Base-by-base conservation (phyloP, 2,329 filamentous ascomycete species). In the Botrytis pseudocinerea region DNA sequence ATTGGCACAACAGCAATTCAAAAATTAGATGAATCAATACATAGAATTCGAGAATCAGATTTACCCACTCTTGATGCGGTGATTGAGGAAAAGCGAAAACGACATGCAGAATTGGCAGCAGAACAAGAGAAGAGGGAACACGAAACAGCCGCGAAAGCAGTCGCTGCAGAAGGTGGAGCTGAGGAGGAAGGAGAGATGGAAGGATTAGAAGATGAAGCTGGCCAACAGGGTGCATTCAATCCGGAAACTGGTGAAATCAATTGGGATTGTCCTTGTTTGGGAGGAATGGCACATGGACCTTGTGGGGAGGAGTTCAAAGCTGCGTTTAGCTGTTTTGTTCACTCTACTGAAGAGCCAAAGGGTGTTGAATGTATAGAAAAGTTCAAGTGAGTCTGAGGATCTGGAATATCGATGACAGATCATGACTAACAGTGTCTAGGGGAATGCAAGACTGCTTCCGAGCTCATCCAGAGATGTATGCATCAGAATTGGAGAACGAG, bases 181-280 rank as follows among this genome's bases (percentile, higher is more conserved):
- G 73, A 70, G n/a, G 75, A 75, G 35, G 73, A 64, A 48, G 80
- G 74, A 20, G 82, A 79, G 73, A 81, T 88, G 48, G 85, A 86
- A 77, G 88, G 85, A 28, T 84, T 96, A 22, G 92, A 97, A 82
- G 89, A 93, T 74, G 94, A 98, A 82, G 94, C 94, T 9, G 88
- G 85, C 75, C 91, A 95, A 81, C 91, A 98, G 83, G 96, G 94
- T 72, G 96, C 96, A 1, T 99, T 98, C 85, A 97, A 99, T 83
- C 94, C 95, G 4, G 96, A 98, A 85, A 99, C 96, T 16, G 96
- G 96, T 78, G 96, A 99, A 87, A 99, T 99, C 84, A 99, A 99
- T 87, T 99, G 96, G 96, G 96, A 98, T 82, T 99, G 96, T 83
- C 96, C 96, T 25, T 99, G 96, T 82, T 85, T 99, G 48, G 96